Evolutionary conservation across 2,329 filamentous ascomycete genomes (phyloP), one percentile per base, ranked within the genome.

Genomic region (Dactylellina drechsleri): DNA sequence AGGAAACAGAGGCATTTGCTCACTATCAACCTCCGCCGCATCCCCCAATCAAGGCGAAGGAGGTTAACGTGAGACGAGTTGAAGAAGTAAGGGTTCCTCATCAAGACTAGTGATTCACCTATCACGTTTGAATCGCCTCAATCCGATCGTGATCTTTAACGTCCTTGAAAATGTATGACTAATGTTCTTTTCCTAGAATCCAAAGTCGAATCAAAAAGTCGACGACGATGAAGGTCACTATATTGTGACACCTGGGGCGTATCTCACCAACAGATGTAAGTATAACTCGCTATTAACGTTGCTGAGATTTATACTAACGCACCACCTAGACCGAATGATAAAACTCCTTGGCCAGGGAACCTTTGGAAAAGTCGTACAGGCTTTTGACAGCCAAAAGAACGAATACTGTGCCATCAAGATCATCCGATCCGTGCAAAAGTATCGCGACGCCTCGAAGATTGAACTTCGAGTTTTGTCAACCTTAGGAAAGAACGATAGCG

Each of bases 211-310:
- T 43, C 61, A 77, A 23, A 95, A 96, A 81, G 90, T 95, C 52
- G 95, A 99, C 80, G 95, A 99, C 78, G 93, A 97, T 53, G 95
- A 99, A 79, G 95, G 95, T 4, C 95, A 99, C 82, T 99, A 97
- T 81, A 92, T 98, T 78, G 93, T 99, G 20, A 89, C 91, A 0
- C 91, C 93, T 31, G 92, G 97, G 78, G 91, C 91, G 10, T 88
- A 92, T 73, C 85, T 99, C 61, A 97, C 95, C 13, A 89, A 95
- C 52, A 87, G 92, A 87, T 99, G 93, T 97, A 86, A 82, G 92
- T 87, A 23, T 40, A 13, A 53, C 45, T 49, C 20, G 28, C 8
- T 52, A 6, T 16, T 57, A 7, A 20, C 16, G 26, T 20, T 49
- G 43, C 43, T 2, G 28, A 20, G 28, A 28, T 16, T n/a, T 26